Evolutionary conservation across 208 protist species (phyloP).

Genomic region (Jaenimonas drosophilae): DNA sequence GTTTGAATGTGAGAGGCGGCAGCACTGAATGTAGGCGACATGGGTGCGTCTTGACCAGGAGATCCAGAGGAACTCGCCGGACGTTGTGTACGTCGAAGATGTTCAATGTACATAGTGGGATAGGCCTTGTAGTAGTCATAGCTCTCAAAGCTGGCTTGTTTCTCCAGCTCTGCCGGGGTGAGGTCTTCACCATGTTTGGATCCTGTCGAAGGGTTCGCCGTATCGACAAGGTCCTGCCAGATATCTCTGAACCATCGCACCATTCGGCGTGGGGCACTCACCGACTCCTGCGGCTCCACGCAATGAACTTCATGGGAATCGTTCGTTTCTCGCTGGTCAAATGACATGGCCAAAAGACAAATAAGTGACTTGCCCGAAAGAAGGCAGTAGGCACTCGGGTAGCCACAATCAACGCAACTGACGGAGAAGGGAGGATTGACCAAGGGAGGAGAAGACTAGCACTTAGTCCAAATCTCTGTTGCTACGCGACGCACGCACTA

Average conservation of each 20-base stretch:
- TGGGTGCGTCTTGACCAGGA: neutral
- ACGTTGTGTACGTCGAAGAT: constrained; percentile 35
- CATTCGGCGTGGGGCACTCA: no score
- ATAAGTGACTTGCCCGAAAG: no score
- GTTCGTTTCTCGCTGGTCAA: no score
- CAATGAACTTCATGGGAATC: no score
- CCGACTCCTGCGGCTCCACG: no score
- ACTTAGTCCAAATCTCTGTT: no score
- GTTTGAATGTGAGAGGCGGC: neutral
- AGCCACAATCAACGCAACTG: no score
- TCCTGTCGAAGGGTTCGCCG: constrained; percentile 57
- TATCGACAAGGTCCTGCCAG: constrained; percentile 38
- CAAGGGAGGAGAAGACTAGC: no score
- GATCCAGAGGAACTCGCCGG: neutral
- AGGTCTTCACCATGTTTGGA: constrained; percentile 34
- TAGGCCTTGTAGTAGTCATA: constrained; percentile 82
- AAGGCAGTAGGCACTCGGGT: no score
- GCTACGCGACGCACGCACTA: no score
- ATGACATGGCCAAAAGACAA: no score
- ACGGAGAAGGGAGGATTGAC: no score
- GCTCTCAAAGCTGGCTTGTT: constrained; percentile 70
- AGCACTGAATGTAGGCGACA: neutral
- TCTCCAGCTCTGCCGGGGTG: constrained; percentile 26
- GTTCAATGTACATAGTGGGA: constrained; percentile 67
- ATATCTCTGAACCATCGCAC: constrained; percentile 12